phyloP scores from a whole-genome alignment of 257 asterid genomes.

The Solanum arcanum region DNA sequence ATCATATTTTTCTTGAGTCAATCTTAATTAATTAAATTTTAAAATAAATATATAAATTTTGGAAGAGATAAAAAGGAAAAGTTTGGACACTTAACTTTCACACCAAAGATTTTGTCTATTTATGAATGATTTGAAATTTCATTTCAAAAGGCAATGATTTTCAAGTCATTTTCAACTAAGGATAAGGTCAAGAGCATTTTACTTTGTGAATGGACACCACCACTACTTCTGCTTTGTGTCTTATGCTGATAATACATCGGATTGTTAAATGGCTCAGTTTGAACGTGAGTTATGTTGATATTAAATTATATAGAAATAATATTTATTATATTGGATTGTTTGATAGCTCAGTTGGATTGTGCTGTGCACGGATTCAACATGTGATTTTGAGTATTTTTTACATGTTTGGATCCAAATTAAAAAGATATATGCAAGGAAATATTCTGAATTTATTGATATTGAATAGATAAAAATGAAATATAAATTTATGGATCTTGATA shows the following conservation, averaged over 20 bases:
- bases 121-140: background rate
- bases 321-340: background rate
- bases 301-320: rapidly evolving
- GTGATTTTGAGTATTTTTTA: no score
- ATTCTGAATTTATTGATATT: no score
- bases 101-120: background rate
- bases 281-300: background rate
- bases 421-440: no score
- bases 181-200: background rate
- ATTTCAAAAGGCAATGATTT: background rate
- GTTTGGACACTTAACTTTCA: background rate
- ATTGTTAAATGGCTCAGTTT: rapidly evolving
- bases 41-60: background rate
- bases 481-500: no score
- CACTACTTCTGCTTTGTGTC: background rate
- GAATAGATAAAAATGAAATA: no score
- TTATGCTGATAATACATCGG: background rate
- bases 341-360: no score
- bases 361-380: no score
- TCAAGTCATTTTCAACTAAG: background rate
- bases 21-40: background rate
- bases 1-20: background rate
- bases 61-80: background rate
- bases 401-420: no score
- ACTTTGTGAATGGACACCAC: background rate